Conservation (phyloP, 768 basidiomycete genomes). For the Coprinopsis marcescibilis region DNA sequence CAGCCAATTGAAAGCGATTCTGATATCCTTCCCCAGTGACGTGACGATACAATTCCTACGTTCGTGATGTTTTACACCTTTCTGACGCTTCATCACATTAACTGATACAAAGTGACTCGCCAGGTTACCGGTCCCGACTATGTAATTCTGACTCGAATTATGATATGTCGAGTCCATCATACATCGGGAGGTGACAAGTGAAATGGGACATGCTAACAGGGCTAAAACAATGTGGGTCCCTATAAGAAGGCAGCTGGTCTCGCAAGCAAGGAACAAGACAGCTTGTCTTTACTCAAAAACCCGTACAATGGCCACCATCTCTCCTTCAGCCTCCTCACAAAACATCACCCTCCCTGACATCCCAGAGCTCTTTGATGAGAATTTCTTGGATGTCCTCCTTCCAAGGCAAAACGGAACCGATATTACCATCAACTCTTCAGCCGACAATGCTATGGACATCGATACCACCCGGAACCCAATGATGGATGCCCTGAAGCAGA, state of each 20-base stretch:
- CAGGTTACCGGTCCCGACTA: too few relatives aligned
- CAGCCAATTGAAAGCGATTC: too few relatives aligned
- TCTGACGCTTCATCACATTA: too few relatives aligned
- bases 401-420: constrained; percentile 23
- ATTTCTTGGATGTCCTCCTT: constrained; percentile 54
- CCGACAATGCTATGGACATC: not conserved
- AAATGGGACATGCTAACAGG: not conserved
- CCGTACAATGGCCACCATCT: constrained; percentile 15
- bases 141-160: too few relatives aligned
- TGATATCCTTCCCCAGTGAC: too few relatives aligned
- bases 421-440: constrained; percentile 7
- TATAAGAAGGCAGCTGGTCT: not conserved
- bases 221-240: not conserved
- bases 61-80: too few relatives aligned
- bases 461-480: constrained; percentile 35
- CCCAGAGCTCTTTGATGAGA: constrained; percentile 50
- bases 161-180: too few relatives aligned
- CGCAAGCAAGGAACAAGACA: not conserved
- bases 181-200: too few relatives aligned
- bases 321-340: constrained; percentile 27
- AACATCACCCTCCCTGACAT: constrained; percentile 48
- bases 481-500: constrained; percentile 47
- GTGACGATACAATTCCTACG: too few relatives aligned
- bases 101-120: too few relatives aligned
- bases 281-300: not conserved